phyloP scores from a whole-genome alignment of 805 yeast genomes.

The Candida endomychidarum region DNA sequence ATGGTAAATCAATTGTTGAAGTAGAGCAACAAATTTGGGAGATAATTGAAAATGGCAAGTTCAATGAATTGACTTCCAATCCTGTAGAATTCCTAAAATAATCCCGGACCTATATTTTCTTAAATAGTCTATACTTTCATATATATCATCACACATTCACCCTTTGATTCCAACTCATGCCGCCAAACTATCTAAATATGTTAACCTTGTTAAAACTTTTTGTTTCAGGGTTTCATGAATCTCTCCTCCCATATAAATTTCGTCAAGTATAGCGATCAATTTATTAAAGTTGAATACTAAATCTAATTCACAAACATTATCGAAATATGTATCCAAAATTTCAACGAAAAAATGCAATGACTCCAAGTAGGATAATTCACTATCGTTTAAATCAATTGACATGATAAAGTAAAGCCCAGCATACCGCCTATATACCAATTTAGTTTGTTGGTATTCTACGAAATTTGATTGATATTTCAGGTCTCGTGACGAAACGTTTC shows the following conservation, averaged over 20 bases:
- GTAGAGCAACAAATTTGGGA: slow-evolving; percentile 52
- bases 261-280: slow-evolving; percentile 80
- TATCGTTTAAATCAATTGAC: slow-evolving; percentile 76
- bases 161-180: not conserved
- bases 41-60: slow-evolving; percentile 14
- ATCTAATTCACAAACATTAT: slow-evolving; percentile 91
- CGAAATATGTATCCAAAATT: slow-evolving; percentile 79
- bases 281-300: slow-evolving; percentile 89
- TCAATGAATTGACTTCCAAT: slow-evolving; percentile 6
- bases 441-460: slow-evolving; percentile 58
- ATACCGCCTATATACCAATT: slow-evolving; percentile 81
- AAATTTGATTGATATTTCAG: slow-evolving; percentile 81
- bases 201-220: slow-evolving; percentile 62
- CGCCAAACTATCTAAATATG: slow-evolving; percentile 48
- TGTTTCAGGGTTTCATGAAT: slow-evolving; percentile 80
- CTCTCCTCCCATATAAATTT: slow-evolving; percentile 88
- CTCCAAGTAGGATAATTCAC: slow-evolving; percentile 80
- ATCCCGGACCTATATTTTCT: no score
- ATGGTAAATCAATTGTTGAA: slow-evolving; percentile 53
- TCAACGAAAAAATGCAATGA: slow-evolving; percentile 87
- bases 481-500: slow-evolving; percentile 78
- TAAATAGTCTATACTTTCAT: not conserved
- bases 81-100: slow-evolving; percentile 3
- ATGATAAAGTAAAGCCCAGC: slow-evolving; percentile 91
- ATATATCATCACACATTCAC: not conserved